Base-by-base conservation (phyloP, 2,329 filamentous ascomycete genomes). In the Didymosphaeria variabile region DNA sequence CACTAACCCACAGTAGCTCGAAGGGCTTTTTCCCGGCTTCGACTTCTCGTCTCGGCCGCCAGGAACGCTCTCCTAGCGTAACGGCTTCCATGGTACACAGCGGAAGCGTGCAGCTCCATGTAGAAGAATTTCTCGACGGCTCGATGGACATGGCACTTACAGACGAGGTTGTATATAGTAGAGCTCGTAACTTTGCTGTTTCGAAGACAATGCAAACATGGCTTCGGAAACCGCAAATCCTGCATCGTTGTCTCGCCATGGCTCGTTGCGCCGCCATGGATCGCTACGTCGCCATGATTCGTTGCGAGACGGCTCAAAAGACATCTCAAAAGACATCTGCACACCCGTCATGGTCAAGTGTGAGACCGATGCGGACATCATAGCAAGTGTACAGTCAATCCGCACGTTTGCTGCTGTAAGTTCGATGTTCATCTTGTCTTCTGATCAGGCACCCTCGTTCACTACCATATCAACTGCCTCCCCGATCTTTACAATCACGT, bases 321-420 rank as follows among this genome's bases (percentile, higher is more conserved):
- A 23, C 26, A 31, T 55, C 17, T 55, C 38, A 17, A 31, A 21
- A 13, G 9, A 23, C 38, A 19, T 55, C n/a, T 46, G 47, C 17
- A 46, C 40, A 4, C 5, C 42, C 13, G 26, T 32, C n/a, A 45
- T 31, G 17, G 5, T 55, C 12, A 31, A n/a, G 23, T 46, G 6
- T 12, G 53, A 55, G n/a, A 26, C 29, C 9, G 42, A 55, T 9
- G 31, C 42, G 31, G 42, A 31, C 45, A 7, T 46, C 15, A 46
- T 45, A 46, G 53, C 31, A 47, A 31, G 29, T 17, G 21, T 53
- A 31, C 50, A 42, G 2, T 19, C 45, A 46, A 55, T 46, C 19
- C 42, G 53, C 0, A 26, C 26, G 42, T 36, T 55, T 42, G 53
- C 42, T 55, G 53, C 53, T 55, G 53, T 55, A 32, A 55, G 53